These are phyloP conservation scores for Cladorrhinum sp. DNA, from an alignment of 2,329 filamentous ascomycete species.

Conservation along the genomic window DNA sequence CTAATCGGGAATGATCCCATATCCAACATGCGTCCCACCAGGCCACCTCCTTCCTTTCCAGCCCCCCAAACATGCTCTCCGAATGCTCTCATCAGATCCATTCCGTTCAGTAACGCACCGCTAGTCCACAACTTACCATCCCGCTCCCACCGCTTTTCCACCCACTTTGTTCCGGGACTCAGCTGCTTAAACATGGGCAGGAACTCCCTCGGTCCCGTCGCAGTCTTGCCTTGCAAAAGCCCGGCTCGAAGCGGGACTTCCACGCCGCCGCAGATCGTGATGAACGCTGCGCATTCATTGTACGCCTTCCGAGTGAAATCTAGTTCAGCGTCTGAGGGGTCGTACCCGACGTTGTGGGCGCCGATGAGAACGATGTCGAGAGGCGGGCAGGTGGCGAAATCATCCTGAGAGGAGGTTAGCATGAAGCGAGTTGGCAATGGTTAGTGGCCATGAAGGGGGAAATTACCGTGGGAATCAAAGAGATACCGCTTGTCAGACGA, in stretches of 20 bases:
- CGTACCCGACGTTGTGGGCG: slow-evolving; percentile 32
- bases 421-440: no score
- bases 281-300: slow-evolving; percentile 36
- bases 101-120: slow-evolving; percentile 35
- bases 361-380: slow-evolving; percentile 43
- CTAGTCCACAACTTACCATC: slow-evolving; percentile 39
- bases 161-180: slow-evolving; percentile 35
- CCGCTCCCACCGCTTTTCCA: slow-evolving; percentile 36
- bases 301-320: slow-evolving; percentile 37
- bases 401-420: no score
- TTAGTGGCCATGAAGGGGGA: no score
- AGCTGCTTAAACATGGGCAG: slow-evolving; percentile 28
- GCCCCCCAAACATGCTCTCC: slow-evolving; percentile 30
- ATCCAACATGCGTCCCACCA: slow-evolving; percentile 25
- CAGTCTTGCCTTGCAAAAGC: slow-evolving; percentile 35
- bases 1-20: slow-evolving; percentile 29
- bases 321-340: slow-evolving; percentile 34
- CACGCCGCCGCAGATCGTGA: slow-evolving; percentile 41
- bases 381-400: slow-evolving; percentile 38
- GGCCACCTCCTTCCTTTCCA: slow-evolving; percentile 15
- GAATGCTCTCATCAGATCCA: slow-evolving; percentile 36
- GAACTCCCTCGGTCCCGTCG: slow-evolving; percentile 35
- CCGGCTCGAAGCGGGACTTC: slow-evolving; percentile 34
- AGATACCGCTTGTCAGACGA: background rate
- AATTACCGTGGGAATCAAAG: slow-evolving; percentile 18